Evolutionary conservation across 208 protist genomes (phyloP).

Genomic region (Trypanosoma melophagium): DNA sequence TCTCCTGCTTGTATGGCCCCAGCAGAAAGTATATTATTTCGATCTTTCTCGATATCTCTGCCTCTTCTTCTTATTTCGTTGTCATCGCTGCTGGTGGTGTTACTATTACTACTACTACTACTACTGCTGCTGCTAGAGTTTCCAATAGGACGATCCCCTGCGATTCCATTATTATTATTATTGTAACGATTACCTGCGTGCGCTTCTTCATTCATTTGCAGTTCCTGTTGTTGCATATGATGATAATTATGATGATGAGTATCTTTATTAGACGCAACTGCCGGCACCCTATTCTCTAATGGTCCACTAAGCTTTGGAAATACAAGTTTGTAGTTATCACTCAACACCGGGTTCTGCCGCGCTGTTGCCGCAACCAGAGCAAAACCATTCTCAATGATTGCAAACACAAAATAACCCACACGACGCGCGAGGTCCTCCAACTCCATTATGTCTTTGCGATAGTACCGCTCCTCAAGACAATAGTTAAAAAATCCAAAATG

Average conservation of each 20-base stretch:
- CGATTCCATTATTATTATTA: not conserved
- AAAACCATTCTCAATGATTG: constrained; percentile 13
- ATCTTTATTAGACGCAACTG: too few relatives aligned
- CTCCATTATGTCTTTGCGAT: constrained; percentile 23
- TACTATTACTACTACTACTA: not conserved
- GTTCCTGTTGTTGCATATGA: not conserved
- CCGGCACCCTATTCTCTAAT: too few relatives aligned
- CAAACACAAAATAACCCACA: constrained; percentile 22
- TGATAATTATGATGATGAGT: too few relatives aligned
- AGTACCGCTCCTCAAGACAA: constrained; percentile 18
- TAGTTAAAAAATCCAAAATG: constrained; percentile 34
- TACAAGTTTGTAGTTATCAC: not conserved
- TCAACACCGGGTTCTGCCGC: constrained; percentile 21
- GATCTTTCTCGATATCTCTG: not conserved
- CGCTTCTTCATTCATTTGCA: too few relatives aligned
- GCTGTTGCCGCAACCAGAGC: constrained; percentile 19
- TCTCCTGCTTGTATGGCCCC: too few relatives aligned
- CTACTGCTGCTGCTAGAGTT: not conserved
- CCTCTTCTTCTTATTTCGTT: not conserved
- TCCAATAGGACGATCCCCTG: not conserved
- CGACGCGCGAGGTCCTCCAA: constrained; percentile 22
- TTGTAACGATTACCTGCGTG: too few relatives aligned
- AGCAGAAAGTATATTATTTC: too few relatives aligned
- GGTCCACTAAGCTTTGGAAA: not conserved
- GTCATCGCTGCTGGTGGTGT: not conserved